Percentiles rank a stretch among this genome's conserved stretches.
Conservation (phyloP, 225 moss, liverwort and hornwort species). For the Sphagnum tenellum region DNA sequence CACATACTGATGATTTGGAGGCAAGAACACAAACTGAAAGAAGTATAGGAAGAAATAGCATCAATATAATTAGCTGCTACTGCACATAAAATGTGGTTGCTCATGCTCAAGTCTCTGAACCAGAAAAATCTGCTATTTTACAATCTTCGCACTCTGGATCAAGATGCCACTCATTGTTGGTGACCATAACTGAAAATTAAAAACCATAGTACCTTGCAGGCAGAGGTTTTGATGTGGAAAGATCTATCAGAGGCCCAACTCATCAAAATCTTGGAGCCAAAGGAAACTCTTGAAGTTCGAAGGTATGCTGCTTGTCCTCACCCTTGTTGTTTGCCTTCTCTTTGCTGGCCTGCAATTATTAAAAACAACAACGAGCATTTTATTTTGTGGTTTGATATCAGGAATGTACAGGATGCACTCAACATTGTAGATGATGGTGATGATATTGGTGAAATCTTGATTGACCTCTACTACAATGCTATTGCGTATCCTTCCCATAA, state of each 20-base stretch:
- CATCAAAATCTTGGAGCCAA: conserved; percentile 54
- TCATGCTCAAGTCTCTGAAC: no score
- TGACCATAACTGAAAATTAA: no score
- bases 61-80: no score
- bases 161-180: no score
- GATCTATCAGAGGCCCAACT: conserved; percentile 64
- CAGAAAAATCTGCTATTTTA: no score
- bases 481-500: conserved; percentile 53
- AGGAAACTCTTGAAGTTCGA: conserved; percentile 40
- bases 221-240: conserved; percentile 63
- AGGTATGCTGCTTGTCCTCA: conserved; percentile 22
- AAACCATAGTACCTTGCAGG: conserved; percentile 18
- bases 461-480: conserved; percentile 66
- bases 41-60: no score
- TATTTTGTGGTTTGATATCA: conserved; percentile 6
- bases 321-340: background rate
- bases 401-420: conserved; percentile 32
- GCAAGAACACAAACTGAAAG: no score
- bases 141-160: no score
- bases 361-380: background rate
- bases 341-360: background rate
- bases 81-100: no score
- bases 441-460: conserved; percentile 55
- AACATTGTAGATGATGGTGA: conserved; percentile 45
- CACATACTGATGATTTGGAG: no score